These are phyloP conservation scores for Fusarium liriodendri DNA, from an alignment of 2,329 filamentous ascomycete genomes.

Conservation along the genomic window DNA sequence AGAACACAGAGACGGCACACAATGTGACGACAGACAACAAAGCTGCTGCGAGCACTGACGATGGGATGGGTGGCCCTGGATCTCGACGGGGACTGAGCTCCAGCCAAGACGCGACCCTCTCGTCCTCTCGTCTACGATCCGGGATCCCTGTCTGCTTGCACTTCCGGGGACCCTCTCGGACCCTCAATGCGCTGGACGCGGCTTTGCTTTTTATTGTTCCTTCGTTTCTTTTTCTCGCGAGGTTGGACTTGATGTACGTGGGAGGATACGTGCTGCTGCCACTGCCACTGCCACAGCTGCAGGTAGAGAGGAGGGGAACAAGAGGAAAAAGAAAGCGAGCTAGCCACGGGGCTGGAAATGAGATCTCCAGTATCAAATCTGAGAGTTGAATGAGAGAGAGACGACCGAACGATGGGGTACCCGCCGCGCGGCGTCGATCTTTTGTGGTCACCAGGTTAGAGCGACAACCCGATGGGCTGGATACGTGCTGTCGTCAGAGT, in stretches of 20 bases:
- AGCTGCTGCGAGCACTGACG: constrained; percentile 9
- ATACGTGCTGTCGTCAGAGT: constrained; percentile 9
- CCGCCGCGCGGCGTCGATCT: neutral
- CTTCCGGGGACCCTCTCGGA: constrained; percentile 5
- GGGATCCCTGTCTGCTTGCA: constrained; percentile 11
- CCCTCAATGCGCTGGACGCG: constrained; percentile 1
- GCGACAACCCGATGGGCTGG: constrained; percentile 23
- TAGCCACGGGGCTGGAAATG: constrained; percentile 32
- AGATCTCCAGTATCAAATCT: constrained; percentile 28
- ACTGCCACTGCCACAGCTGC: neutral
- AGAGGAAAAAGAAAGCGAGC: constrained; percentile 6
- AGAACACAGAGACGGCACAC: neutral
- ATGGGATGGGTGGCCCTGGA: constrained; percentile 1
- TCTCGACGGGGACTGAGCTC: neutral
- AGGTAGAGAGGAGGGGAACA: neutral
- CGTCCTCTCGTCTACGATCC: neutral
- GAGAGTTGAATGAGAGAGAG: neutral
- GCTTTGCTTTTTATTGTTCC: constrained; percentile 11
- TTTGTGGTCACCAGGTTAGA: constrained; percentile 18
- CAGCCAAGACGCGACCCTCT: neutral
- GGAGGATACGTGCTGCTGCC: neutral
- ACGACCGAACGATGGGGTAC: neutral
- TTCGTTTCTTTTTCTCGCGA: constrained; percentile 19
- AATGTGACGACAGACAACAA: constrained; percentile 20
- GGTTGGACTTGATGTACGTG: constrained; percentile 10